Evolutionary conservation across 768 basidiomycete genomes (phyloP), one percentile per base, ranked within the genome.

Genomic region (Multifurca ochricompacta): DNA sequence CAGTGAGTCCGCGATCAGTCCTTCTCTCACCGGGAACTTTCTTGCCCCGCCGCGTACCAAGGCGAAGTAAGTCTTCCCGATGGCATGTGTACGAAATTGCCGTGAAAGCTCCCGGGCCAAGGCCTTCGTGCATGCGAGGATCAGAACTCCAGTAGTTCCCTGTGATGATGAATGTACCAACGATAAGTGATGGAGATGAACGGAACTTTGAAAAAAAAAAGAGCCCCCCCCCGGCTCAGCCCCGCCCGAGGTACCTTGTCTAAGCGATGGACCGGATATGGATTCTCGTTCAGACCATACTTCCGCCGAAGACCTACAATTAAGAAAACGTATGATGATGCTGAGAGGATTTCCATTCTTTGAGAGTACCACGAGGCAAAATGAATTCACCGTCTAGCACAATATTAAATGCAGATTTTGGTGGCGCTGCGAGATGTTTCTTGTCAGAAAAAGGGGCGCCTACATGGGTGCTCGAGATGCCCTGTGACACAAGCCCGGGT

Each of bases 221-320:
- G 11, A 34, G 31, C n/a, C n/a, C n/a, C n/a, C n/a, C n/a, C n/a
- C n/a, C n/a, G n/a, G n/a, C n/a, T n/a, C n/a, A n/a, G n/a, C n/a
- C n/a, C n/a, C n/a, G n/a, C n/a, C n/a, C n/a, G 41, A 23, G 18
- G 16, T 47, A 59, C 60, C 58, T 61, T 61, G 58, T 61, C 60
- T 28, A 61, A 43, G 9, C 60, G 58, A 49, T 61, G 60, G 19
- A 61, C 54, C 16, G 58, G 60, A 49, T 51, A 61, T 18, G 59
- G 59, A 8, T 36, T 49, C 30, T n/a, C 13, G 13, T 30, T 31
- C 4, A 54, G 34, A 6, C 13, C 44, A 11, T 49, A 51, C 10
- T 31, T 28, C n/a, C 10, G 36, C 10, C 46, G 49, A 18, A 60
- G 57, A 6, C 18, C 59, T 60, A 30, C 21, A 36, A 48, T n/a